phyloP scores from a whole-genome alignment of 129 eudicot species.

The Erigeron canadensis region DNA sequence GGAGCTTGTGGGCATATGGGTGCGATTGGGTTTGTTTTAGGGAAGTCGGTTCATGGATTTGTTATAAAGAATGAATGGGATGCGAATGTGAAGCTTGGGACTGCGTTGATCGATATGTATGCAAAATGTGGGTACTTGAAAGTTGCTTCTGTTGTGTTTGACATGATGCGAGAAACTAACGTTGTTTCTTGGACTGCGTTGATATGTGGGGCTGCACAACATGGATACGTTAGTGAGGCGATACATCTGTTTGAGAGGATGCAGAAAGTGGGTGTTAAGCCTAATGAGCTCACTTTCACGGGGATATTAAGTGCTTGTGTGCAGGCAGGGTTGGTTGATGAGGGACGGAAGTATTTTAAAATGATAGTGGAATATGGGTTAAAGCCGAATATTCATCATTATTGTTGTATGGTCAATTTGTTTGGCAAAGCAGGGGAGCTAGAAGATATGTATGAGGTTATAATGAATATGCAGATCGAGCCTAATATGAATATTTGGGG shows the following conservation, averaged over 20 bases:
- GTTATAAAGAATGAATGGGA: conserved; percentile 43
- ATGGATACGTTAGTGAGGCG: conserved; percentile 53
- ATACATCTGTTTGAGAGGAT: conserved; percentile 40
- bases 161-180: conserved; percentile 38
- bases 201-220: conserved; percentile 38
- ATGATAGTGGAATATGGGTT: conserved; percentile 44
- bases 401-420: conserved; percentile 71
- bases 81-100: conserved; percentile 52
- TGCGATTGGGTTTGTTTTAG: conserved; percentile 44
- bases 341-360: conserved; percentile 49
- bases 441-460: conserved; percentile 53
- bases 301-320: conserved; percentile 65
- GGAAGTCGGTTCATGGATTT: conserved; percentile 57
- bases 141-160: conserved; percentile 45
- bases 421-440: conserved; percentile 65
- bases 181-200: conserved; percentile 66
- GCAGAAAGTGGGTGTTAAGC: conserved; percentile 47
- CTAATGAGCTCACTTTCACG: conserved; percentile 36
- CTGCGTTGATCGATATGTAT: conserved; percentile 59
- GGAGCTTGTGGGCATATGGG: conserved; percentile 50
- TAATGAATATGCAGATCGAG: conserved; percentile 47
- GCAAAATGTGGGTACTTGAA: conserved; percentile 60
- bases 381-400: conserved; percentile 67
- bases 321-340: conserved; percentile 66
- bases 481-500: conserved; percentile 68